A percentile compares a stretch with the other conserved stretches of the same genome.
Conservation (phyloP, 139 green algal genomes). For the Tetradesmus lagerheimii region DNA sequence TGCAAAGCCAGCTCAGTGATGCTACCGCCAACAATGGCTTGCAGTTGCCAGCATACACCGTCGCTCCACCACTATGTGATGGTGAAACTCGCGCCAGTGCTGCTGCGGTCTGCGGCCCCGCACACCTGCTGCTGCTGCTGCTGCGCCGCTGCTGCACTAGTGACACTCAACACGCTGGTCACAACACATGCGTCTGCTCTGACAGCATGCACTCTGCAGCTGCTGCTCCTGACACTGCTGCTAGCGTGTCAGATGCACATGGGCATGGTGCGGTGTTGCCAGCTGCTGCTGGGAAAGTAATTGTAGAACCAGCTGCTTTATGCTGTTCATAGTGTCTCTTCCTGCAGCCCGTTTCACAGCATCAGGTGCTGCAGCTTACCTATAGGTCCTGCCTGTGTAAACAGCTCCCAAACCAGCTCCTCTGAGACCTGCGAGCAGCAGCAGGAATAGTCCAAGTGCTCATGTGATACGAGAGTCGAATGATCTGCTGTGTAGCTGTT, state of each 20-base stretch:
- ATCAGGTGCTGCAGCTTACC: conserved; percentile 71
- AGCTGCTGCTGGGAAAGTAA: background rate
- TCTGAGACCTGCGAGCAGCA: conserved; percentile 83
- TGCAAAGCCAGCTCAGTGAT: background rate
- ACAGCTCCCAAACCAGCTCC: conserved; percentile 98
- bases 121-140: too few species aligned
- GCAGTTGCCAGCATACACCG: too few species aligned
- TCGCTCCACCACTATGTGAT: too few species aligned
- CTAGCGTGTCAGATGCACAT: background rate
- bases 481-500: background rate
- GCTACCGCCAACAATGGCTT: background rate
- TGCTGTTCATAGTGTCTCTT: too few species aligned
- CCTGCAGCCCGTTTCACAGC: too few species aligned
- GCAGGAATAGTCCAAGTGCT: background rate
- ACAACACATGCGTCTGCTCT: too few species aligned
- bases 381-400: conserved; percentile 95
- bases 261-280: background rate
- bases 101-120: too few species aligned
- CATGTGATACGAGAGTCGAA: too few species aligned
- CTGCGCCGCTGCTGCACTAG: too few species aligned
- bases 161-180: too few species aligned
- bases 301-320: too few species aligned
- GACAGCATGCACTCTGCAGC: background rate
- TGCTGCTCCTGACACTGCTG: background rate
- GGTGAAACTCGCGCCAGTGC: too few species aligned